These are phyloP conservation scores for Xanthoceras sorbifolium DNA, from an alignment of 345 rosid species.

Conservation along the genomic window DNA sequence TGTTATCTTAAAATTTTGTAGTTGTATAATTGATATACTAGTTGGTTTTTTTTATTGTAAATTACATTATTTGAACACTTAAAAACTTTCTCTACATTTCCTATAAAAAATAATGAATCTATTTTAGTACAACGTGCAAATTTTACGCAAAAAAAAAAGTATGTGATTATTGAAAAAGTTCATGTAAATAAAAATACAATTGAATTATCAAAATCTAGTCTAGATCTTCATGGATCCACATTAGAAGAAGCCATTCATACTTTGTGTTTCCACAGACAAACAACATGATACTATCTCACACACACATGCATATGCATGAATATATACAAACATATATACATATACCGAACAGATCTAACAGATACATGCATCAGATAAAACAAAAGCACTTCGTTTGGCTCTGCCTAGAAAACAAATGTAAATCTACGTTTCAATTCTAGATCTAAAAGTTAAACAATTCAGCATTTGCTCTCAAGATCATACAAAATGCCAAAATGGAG, in stretches of 20 bases:
- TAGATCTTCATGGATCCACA: not conserved
- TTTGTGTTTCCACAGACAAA: not conserved
- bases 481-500: not conserved
- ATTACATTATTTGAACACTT: no score
- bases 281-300: not conserved
- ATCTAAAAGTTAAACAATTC: slow-evolving; percentile 10
- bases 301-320: not conserved
- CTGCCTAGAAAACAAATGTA: not conserved
- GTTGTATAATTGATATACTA: no score
- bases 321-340: not conserved
- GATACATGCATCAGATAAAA: not conserved
- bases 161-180: not conserved
- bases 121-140: no score
- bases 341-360: slow-evolving; percentile 18
- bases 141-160: not conserved
- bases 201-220: not conserved
- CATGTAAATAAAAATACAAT: not conserved
- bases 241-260: not conserved
- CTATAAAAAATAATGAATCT: no score
- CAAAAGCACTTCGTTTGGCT: slow-evolving; percentile 3
- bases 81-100: no score
- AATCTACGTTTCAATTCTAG: not conserved
- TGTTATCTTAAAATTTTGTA: no score
- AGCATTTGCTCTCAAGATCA: not conserved
- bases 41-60: no score